phyloP scores from a whole-genome alignment of 148 eudicot species.

The Arctostaphylos glauca region DNA sequence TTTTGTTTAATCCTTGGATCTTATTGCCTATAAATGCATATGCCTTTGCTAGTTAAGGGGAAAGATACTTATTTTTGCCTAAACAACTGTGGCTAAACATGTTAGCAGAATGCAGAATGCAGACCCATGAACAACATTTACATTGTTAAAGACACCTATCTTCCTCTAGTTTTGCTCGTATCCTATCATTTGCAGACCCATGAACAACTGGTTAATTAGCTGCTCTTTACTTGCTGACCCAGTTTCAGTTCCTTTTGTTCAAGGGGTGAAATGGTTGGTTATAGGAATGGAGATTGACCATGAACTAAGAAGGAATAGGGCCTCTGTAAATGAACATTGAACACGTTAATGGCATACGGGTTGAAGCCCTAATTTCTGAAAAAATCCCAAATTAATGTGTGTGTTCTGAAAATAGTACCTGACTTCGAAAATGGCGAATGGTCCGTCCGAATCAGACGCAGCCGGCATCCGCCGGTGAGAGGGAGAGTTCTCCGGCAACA shows the following conservation, averaged over 20 bases:
- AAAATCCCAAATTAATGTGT: no score
- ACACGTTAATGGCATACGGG: no score
- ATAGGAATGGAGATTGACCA: neutral
- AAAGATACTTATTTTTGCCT: neutral
- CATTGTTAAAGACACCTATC: neutral
- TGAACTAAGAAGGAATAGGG: constrained; percentile 1
- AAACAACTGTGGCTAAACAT: neutral
- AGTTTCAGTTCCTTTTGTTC: neutral
- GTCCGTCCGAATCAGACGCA: no score
- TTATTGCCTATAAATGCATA: neutral
- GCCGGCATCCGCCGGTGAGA: no score
- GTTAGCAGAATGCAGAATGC: neutral
- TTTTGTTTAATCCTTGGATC: no score
- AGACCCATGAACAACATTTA: neutral
- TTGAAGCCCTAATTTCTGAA: no score
- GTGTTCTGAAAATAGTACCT: no score
- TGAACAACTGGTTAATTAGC: neutral
- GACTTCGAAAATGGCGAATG: no score
- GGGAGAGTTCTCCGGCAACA: no score
- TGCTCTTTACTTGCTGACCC: neutral
- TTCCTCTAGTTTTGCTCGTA: neutral
- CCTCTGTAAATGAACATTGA: no score
- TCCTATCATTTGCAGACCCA: neutral
- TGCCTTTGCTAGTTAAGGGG: neutral
- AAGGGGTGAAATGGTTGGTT: neutral